Evolutionary conservation across 176 grass and related monocot genomes (phyloP).

Genomic region (Guadua angustifolia): DNA sequence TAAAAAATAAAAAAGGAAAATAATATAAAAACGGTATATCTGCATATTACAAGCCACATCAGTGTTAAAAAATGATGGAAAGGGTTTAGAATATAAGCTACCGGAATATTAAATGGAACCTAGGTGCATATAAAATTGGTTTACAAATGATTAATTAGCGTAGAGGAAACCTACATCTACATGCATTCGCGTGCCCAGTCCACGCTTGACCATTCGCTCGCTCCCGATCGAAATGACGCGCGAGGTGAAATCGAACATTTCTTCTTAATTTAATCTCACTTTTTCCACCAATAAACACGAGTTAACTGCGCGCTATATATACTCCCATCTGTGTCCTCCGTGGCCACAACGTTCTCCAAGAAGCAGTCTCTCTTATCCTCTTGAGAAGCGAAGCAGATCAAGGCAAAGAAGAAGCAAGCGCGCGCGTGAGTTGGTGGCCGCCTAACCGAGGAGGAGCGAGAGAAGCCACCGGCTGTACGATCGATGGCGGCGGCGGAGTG

Average conservation of each 20-base stretch:
- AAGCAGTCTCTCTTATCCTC: not conserved
- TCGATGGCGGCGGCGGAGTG: not conserved
- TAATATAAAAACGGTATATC: not conserved
- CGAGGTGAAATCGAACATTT: not conserved
- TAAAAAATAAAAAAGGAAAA: too few species aligned
- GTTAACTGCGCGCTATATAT: not conserved
- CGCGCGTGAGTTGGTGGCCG: not conserved
- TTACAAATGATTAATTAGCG: not conserved
- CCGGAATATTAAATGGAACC: not conserved
- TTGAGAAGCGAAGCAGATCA: not conserved
- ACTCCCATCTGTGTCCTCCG: not conserved
- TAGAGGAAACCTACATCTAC: not conserved
- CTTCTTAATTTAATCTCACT: not conserved
- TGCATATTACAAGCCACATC: not conserved
- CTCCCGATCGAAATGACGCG: not conserved
- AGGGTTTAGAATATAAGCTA: not conserved
- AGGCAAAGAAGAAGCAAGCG: conserved; percentile 1
- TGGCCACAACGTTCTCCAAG: not conserved
- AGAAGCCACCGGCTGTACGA: not conserved
- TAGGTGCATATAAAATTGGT: not conserved
- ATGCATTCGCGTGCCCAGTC: not conserved
- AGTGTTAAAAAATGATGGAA: not conserved
- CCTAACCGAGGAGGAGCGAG: not conserved
- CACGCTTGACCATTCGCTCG: not conserved
- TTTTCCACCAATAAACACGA: conserved; percentile 4